Evolutionary conservation across 306 rosid genomes (phyloP), one percentile per base, ranked within the genome.

Genomic region (Trifolium repens): DNA sequence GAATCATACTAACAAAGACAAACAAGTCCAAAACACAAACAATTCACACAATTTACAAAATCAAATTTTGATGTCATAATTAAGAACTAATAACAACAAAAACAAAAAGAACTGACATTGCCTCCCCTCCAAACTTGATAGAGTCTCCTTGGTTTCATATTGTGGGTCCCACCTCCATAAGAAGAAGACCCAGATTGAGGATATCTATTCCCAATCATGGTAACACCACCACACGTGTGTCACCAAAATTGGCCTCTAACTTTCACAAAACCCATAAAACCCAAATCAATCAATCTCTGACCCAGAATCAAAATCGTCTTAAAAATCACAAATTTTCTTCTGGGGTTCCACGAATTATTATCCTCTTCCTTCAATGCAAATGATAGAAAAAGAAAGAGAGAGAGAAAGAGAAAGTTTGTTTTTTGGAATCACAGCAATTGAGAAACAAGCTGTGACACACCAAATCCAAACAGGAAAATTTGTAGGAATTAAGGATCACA

Each of bases 71-170:
- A 9, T 32, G 14, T 3, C 39, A 54, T 47, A 22, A 55, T 55
- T 1, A 75, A 72, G 80, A 78, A 60, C 15, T 72, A 79, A 69
- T 24, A 34, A 40, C 10, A 35, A 71, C 10, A 35, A 71, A 34
- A 69, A 43, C 39, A 35, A 37, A 47, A n/a, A 50, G 72, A 76
- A 86, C 96, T 86, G 79, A 94, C 99, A 74, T 94, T 94, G 84
- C 83, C 85, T 81, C 99, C 97, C 74, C 88, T 87, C 97, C 99
- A 94, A 61, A 84, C 96, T 90, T 90, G 88, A 80, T 94, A 92
- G 54, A 94, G 86, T 80, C 97, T 90, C 75, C 57, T 80, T 78
- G 86, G 81, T 44, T 71, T 74, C 44, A 78, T 42, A 50, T 84
- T 73, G 35, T 69, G 87, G 65, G 63, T 78, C 85, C 79, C 83